phyloP scores from a whole-genome alignment of 805 yeast genomes.

The Ogataea pignaliae region DNA sequence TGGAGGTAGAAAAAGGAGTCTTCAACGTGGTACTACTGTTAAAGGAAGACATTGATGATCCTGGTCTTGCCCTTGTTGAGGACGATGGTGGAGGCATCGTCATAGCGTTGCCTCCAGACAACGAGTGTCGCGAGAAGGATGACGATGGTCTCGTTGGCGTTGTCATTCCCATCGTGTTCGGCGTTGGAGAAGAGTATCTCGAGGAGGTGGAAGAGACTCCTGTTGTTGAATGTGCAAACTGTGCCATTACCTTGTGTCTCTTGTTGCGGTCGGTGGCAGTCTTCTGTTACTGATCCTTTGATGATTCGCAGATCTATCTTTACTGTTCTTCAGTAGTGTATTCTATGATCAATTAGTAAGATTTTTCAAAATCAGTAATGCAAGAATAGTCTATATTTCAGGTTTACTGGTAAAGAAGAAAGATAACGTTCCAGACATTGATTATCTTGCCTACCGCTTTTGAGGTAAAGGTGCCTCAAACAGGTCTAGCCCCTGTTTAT shows the following conservation, averaged over 20 bases:
- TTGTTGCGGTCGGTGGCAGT: too few relatives aligned
- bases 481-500: too few relatives aligned
- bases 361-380: too few relatives aligned
- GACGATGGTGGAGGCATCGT: conserved; percentile 8
- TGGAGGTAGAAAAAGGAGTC: conserved; percentile 13
- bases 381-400: too few relatives aligned
- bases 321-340: too few relatives aligned
- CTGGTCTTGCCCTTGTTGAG: conserved; percentile 15
- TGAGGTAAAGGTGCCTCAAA: too few relatives aligned
- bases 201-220: conserved; percentile 10
- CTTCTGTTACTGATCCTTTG: too few relatives aligned
- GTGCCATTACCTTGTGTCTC: conserved; percentile 8
- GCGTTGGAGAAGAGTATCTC: background rate
- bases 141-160: conserved; percentile 10
- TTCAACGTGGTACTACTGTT: background rate
- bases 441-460: too few relatives aligned
- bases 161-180: conserved; percentile 5
- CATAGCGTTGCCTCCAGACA: background rate
- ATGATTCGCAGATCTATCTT: too few relatives aligned
- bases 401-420: too few relatives aligned
- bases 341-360: too few relatives aligned
- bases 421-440: too few relatives aligned
- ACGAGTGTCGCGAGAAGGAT: conserved; percentile 1
- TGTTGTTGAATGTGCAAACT: conserved; percentile 12
- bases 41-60: conserved; percentile 12